These are phyloP conservation scores for Mucor mucedo DNA, from an alignment of 371 early-diverging fungal species.

Conservation along the genomic window DNA sequence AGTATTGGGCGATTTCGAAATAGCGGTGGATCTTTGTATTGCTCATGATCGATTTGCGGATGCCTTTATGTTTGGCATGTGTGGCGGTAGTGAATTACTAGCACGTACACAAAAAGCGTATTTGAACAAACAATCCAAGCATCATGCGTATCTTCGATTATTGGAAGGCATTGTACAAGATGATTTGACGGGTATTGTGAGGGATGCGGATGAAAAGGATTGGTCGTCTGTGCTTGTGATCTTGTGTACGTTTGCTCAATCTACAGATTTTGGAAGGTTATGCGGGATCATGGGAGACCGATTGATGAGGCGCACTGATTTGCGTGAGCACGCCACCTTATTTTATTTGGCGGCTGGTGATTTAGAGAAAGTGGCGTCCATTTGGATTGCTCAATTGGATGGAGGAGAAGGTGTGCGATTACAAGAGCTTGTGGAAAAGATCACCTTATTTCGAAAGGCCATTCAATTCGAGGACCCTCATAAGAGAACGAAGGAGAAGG, in stretches of 20 bases:
- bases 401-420: slow-evolving; percentile 43
- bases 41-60: slow-evolving; percentile 85
- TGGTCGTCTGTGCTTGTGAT: slow-evolving; percentile 92
- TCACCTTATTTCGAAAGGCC: slow-evolving; percentile 87
- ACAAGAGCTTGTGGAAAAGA: slow-evolving; percentile 87
- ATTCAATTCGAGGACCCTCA: slow-evolving; percentile 67
- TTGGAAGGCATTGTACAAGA: slow-evolving; percentile 77
- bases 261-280: slow-evolving; percentile 70
- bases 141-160: slow-evolving; percentile 75
- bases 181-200: slow-evolving; percentile 82
- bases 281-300: slow-evolving; percentile 74
- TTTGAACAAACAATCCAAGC: slow-evolving; percentile 64
- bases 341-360: slow-evolving; percentile 92
- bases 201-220: slow-evolving; percentile 69
- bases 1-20: slow-evolving; percentile 88
- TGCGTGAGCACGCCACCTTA: slow-evolving; percentile 62
- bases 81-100: slow-evolving; percentile 86
- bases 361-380: slow-evolving; percentile 76
- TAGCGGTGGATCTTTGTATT: slow-evolving; percentile 88
- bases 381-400: slow-evolving; percentile 74
- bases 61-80: slow-evolving; percentile 88
- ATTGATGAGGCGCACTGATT: slow-evolving; percentile 49
- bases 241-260: slow-evolving; percentile 87
- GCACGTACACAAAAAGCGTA: slow-evolving; percentile 81
- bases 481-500: slow-evolving; percentile 46